Evolutionary conservation across 1,139 yeast genomes (phyloP), one percentile per base, ranked within the genome.

Genomic region (Geotrichum europaeum): DNA sequence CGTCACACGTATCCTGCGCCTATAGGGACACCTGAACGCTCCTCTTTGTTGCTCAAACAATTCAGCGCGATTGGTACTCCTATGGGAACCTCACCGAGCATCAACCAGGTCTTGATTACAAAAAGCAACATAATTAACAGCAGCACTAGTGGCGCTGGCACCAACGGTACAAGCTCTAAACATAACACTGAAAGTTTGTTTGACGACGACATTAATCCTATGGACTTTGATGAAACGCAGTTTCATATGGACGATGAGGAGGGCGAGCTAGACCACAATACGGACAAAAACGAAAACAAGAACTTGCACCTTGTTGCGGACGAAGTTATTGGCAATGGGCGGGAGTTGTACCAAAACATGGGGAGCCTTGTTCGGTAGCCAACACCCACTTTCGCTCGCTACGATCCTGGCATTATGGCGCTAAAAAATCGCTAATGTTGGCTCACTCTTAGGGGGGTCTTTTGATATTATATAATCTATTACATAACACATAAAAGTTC

Each of bases 1-100:
- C 54, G 61, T 6, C 56, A 55, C 22, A 22, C 54, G 18, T 59
- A 59, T 40, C 61, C 51, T 4, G 58, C 60, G 4, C 63, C 63
- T 18, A 61, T 61, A 45, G 63, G 63, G 20, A 61, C 63, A 4
- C 63, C 63, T 28, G 63, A 61, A 10, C 58, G 61, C 13, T 49
- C 54, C 12, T 25, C 56, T 3, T 43, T 51, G 22, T 51, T 50
- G 51, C 51, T 15, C n/a, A 20, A 43, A 3, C 22, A 55, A 13
- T 47, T 45, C 13, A 47, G 50, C 18, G 51, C 49, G 6, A 53
- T 53, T 10, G 55, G 55, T 15, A 57, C 55, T 10, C 53, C 56
- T 32, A 32, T 53, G 15, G 43, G n/a, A 36, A n/a, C 43, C 6
- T 36, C 43, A 6, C 43, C 43, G 18, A 36, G 43, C 18, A 36